phyloP scores from a whole-genome alignment of 2,329 filamentous ascomycete genomes.

The Cladosporium sp. region DNA sequence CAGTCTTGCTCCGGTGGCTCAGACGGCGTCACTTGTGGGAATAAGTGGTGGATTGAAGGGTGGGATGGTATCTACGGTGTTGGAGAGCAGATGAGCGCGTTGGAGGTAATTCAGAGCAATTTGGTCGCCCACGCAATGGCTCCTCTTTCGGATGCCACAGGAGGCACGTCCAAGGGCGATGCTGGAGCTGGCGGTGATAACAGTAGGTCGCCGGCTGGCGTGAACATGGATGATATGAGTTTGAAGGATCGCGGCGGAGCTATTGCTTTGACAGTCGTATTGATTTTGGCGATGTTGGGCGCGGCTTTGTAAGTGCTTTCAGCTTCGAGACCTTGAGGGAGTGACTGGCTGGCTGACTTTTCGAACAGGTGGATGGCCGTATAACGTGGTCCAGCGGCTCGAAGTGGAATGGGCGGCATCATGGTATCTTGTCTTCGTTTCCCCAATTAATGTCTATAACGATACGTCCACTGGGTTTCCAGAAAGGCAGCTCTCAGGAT shows the following conservation, averaged over 20 bases:
- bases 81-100: slow-evolving; percentile 55
- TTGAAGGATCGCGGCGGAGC: slow-evolving; percentile 61
- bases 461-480: too few relatives aligned
- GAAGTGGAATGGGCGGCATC: too few relatives aligned
- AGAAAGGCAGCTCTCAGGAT: too few relatives aligned
- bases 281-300: neutral
- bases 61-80: slow-evolving; percentile 47
- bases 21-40: slow-evolving; percentile 43
- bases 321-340: neutral
- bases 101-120: slow-evolving; percentile 48
- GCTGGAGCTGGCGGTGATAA: slow-evolving; percentile 35
- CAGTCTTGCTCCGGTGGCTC: slow-evolving; percentile 48
- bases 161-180: slow-evolving; percentile 50
- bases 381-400: neutral
- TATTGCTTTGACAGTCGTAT: slow-evolving; percentile 29
- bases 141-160: slow-evolving; percentile 46
- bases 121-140: slow-evolving; percentile 35
- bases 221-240: neutral
- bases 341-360: neutral
- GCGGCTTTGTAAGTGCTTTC: neutral
- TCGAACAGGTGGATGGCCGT: neutral
- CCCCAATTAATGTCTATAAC: too few relatives aligned
- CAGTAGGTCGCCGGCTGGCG: neutral
- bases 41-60: slow-evolving; percentile 33
- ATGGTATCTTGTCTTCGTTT: too few relatives aligned